Evolutionary conservation across 371 early-diverging fungal genomes (phyloP), one percentile per base, ranked within the genome.

Genomic region (Mortierella sp.): DNA sequence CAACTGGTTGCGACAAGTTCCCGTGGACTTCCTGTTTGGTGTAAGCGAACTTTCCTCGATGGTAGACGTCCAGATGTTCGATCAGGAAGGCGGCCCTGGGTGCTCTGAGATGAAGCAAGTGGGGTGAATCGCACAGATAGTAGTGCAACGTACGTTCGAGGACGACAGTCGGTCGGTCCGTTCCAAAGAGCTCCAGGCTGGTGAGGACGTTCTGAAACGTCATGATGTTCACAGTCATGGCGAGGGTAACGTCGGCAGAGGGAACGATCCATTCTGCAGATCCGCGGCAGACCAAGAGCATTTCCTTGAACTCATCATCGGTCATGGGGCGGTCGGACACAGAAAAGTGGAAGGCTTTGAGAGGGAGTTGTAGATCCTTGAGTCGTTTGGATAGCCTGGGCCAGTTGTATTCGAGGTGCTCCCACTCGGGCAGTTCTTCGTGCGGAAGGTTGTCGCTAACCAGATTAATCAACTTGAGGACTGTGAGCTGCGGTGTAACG

Each of bases 51-150:
- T 32, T 38, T 5, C 65, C 65, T 65, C 65, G 35, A 35, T 35
- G 7, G 41, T 65, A 18, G 16, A 65, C 7, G 65, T 65, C 65
- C 65, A 65, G 2, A 38, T 65, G 35, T 35, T 65, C 65, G 21
- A 65, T 8, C 41, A 65, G 65, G 24, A 65, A 65, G 65, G 38
- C 65, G 3, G 32, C 65, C 8, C 65, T 65, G 35, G 65, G 65
- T 65, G 65, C 65, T 21, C 32, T 65, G 65, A 65, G 65, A 41
- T 65, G 65, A 41, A 65, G 65, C 65, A 65, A 41, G 38, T 65
- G 65, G 18, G 65, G 65, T 10, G 65, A 65, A 41, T 35, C 35
- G 16, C 65, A 65, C 0, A 65, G 38, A 7, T 65, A 65, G 41
- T 38, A 8, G 21, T 65, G 65, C 38, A 65, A 18, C 41, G 24